phyloP scores from a whole-genome alignment of 2,329 filamentous ascomycete genomes.

The Verticillium klebahnii region DNA sequence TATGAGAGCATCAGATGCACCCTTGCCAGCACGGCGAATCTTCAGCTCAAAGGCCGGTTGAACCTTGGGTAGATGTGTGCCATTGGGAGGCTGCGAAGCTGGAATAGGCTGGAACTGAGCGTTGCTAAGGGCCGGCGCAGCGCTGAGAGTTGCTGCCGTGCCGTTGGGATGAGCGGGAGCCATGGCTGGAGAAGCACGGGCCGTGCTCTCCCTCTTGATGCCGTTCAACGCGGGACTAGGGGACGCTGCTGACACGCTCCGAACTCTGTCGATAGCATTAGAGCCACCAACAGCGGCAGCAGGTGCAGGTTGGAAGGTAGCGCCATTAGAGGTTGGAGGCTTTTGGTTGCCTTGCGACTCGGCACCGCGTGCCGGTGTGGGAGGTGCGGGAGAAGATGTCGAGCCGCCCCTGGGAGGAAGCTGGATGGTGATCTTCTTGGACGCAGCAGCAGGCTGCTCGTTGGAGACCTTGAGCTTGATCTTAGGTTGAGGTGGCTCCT shows the following conservation, averaged over 20 bases:
- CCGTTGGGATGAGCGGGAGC: slow-evolving; percentile 8
- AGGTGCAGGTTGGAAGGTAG: slow-evolving; percentile 9
- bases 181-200: slow-evolving; percentile 25
- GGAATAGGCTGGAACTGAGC: slow-evolving; percentile 14
- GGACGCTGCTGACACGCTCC: slow-evolving; percentile 37
- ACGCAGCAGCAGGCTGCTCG: slow-evolving; percentile 35
- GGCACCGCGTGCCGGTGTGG: slow-evolving; percentile 26
- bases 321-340: slow-evolving; percentile 23
- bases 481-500: slow-evolving; percentile 68
- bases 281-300: slow-evolving; percentile 3
- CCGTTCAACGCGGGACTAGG: slow-evolving; percentile 33
- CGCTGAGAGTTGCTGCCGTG: slow-evolving; percentile 17
- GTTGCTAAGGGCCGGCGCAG: slow-evolving; percentile 20
- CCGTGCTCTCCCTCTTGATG: slow-evolving; percentile 29
- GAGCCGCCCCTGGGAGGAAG: slow-evolving; percentile 56
- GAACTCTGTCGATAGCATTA: slow-evolving; percentile 6
- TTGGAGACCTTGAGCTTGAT: slow-evolving; percentile 72
- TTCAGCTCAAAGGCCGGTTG: slow-evolving; percentile 24
- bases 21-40: slow-evolving; percentile 36
- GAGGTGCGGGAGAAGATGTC: slow-evolving; percentile 46
- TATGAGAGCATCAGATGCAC: slow-evolving; percentile 60
- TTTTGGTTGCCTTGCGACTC: slow-evolving; percentile 26
- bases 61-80: slow-evolving; percentile 24
- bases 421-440: slow-evolving; percentile 68
- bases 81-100: slow-evolving; percentile 19